These are phyloP conservation scores for Saccharomycopsis fermentans DNA, from an alignment of 805 yeast genomes.

Conservation along the genomic window DNA sequence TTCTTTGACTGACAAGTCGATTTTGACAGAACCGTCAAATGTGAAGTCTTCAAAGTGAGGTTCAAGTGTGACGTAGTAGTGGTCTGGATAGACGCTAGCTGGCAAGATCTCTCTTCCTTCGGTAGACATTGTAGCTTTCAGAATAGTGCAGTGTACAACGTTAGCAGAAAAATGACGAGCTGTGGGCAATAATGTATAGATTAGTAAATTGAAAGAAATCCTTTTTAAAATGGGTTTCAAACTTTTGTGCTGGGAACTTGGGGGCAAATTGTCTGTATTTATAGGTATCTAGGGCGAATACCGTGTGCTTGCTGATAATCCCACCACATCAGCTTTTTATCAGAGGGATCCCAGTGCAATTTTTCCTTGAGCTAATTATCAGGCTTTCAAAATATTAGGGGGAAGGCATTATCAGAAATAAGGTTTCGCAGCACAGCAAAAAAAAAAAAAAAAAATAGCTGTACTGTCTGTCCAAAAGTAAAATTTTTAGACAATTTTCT, in stretches of 20 bases:
- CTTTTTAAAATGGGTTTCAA: no score
- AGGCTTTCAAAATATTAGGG: neutral
- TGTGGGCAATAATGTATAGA: no score
- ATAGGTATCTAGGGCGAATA: neutral
- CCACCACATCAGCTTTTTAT: neutral
- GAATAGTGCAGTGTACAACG: neutral
- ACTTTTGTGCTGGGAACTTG: no score
- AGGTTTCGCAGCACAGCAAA: neutral
- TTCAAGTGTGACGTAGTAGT: constrained; percentile 59
- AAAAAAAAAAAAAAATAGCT: neutral
- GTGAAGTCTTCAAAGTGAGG: constrained; percentile 52
- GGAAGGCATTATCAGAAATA: neutral
- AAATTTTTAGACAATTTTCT: neutral
- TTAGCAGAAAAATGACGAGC: neutral
- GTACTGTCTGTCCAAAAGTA: neutral
- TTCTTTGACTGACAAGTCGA: constrained; percentile 45
- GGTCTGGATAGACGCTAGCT: constrained; percentile 55
- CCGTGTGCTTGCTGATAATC: neutral
- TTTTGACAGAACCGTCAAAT: constrained; percentile 44
- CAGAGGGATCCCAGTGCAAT: neutral
- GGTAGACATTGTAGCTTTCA: neutral
- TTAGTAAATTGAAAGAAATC: no score
- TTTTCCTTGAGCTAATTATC: neutral
- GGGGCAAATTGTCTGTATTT: neutral
- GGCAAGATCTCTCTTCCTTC: constrained; percentile 38